Percentiles rank a stretch among this genome's conserved stretches.
phyloP scores from a whole-genome alignment of 768 basidiomycete species.

The Rhodotorula sphaerocarpa region DNA sequence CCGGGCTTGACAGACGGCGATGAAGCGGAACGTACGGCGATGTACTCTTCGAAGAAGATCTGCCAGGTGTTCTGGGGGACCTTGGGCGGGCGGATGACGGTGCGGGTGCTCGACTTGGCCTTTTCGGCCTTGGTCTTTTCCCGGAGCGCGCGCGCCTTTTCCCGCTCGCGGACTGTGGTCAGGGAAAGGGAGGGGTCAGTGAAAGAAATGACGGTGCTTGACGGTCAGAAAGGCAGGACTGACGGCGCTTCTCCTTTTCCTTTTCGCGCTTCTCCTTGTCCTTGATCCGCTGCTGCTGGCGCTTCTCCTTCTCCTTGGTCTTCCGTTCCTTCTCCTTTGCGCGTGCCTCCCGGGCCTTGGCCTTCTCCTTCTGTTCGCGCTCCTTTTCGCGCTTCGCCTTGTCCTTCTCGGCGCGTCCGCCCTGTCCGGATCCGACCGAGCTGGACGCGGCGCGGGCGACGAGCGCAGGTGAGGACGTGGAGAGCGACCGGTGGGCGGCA shows the following conservation, averaged over 20 bases:
- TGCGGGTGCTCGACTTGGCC: not conserved
- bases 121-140: not conserved
- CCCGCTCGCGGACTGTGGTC: not conserved
- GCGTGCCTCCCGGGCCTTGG: slow-evolving; percentile 7
- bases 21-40: slow-evolving; percentile 4
- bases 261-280: slow-evolving; percentile 19
- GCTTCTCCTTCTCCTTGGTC: slow-evolving; percentile 3
- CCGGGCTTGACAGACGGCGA: too few species aligned
- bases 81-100: slow-evolving; percentile 25
- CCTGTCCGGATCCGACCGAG: slow-evolving; percentile 19
- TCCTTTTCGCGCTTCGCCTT: slow-evolving; percentile 13
- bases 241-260: slow-evolving; percentile 9
- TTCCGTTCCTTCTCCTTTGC: slow-evolving; percentile 15
- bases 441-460: not conserved
- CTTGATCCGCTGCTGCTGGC: not conserved
- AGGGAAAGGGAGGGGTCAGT: too few species aligned
- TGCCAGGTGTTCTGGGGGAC: slow-evolving; percentile 15
- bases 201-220: too few species aligned
- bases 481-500: not conserved
- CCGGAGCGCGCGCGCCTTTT: not conserved
- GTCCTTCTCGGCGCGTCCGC: slow-evolving; percentile 20
- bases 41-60: slow-evolving; percentile 23
- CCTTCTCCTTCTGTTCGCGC: not conserved
- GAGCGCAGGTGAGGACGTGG: not conserved
- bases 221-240: too few species aligned